Conservation (phyloP, 2,329 filamentous ascomycete genomes). For the Penicillium sp. region DNA sequence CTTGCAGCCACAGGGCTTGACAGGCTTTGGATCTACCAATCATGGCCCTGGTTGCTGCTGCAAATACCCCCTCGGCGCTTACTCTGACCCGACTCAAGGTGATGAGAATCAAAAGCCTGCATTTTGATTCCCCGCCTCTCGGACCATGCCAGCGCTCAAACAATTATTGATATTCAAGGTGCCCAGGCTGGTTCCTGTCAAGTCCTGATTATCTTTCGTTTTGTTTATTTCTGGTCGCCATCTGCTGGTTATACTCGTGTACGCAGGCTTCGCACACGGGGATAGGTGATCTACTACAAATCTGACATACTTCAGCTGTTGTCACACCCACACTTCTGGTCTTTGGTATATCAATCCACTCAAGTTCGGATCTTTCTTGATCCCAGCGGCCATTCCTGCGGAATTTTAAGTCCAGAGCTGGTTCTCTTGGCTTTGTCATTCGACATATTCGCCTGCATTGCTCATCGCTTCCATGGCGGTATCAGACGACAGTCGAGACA, state of each 20-base stretch:
- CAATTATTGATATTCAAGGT: conserved; percentile 34
- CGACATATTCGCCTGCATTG: conserved; percentile 3
- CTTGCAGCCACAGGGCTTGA: conserved; percentile 15
- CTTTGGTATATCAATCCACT: conserved; percentile 15
- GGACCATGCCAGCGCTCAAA: conserved; percentile 15
- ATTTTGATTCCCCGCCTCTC: conserved; percentile 22
- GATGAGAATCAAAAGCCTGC: conserved; percentile 24
- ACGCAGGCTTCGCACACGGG: conserved; percentile 34
- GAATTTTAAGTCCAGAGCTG: conserved; percentile 32
- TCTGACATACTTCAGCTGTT: conserved; percentile 21
- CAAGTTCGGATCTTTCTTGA: conserved; percentile 1
- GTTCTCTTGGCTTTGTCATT: conserved; percentile 32
- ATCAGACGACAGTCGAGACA: conserved; percentile 25
- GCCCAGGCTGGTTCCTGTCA: conserved; percentile 17
- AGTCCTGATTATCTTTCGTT: conserved; percentile 14
- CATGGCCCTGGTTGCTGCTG: conserved; percentile 9
- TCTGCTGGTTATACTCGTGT: conserved; percentile 26
- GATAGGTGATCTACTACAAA: conserved; percentile 18
- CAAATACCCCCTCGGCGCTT: conserved; percentile 31
- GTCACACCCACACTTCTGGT: conserved; percentile 14
- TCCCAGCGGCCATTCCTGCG: background rate
- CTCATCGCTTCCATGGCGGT: conserved; percentile 25
- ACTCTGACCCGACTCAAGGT: conserved; percentile 23
- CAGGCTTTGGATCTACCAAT: conserved; percentile 16
- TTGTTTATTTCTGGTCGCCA: conserved; percentile 21